Evolutionary conservation across 169 alveolate species (phyloP), one percentile per base, ranked within the genome.

Genomic region (Amoebophrya sp.): DNA sequence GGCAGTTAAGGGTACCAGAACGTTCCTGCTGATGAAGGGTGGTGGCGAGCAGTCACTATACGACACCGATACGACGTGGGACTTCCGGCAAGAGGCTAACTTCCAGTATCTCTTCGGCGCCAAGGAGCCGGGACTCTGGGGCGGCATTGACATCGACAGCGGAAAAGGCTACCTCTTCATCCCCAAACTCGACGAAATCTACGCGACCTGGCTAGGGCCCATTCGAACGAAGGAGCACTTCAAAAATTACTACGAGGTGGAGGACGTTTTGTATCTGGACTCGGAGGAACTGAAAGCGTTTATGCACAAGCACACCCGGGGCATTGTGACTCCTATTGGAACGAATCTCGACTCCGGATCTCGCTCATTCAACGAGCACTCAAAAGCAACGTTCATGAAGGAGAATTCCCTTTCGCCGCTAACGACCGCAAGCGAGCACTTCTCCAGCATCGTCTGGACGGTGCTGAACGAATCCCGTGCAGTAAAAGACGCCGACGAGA

Each of bases 21-120:
- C 89, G n/a, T 18, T 23, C 39, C 89, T 77, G n/a, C 3, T 77
- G 23, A 14, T 77, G 14, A 23, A 77, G 89, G 92, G 92, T 29
- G 92, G 92, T 0, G 89, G n/a, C 14, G 89, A 47, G 40, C 88
- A 10, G 14, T 53, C 92, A 12, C 39, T 90, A 3, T 90, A 90
- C 35, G 92, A 90, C 89, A 33, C 92, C 0, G 92, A 90, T 33
- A 41, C 89, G 35, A 29, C 39, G 0, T 91, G 90, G 90, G 90
- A 40, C 38, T 66, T 91, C 90, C 7, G 55, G 77, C 93, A 93
- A 90, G 94, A 93, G 77, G 89, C 93, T 40, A 91, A 93, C 88
- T 93, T 93, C 47, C 94, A 93, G 91, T 93, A 91, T 53, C 93
- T 93, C 66, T 93, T 93, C 88, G 94, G 94, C 18, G 55, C 23